A percentile compares a stretch with the other conserved stretches of the same genome.
Evolutionary conservation across 2,329 filamentous ascomycete species (phyloP).

Genomic region (Nannizziopsis arthrosporioides): DNA sequence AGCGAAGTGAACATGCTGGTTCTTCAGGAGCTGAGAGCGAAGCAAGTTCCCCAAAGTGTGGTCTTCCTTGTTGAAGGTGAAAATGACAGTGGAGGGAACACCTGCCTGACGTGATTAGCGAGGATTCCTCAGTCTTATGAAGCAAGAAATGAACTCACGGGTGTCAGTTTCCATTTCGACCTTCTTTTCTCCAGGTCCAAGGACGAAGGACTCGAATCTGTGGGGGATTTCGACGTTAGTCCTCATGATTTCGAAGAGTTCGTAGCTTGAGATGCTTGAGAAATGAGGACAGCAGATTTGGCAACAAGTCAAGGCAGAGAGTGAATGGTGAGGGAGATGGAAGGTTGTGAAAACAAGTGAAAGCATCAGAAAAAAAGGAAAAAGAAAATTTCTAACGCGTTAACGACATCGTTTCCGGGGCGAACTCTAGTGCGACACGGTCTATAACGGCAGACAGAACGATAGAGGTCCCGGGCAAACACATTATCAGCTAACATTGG

Average conservation of each 20-base stretch:
- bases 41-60: slow-evolving; percentile 90
- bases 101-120: slow-evolving; percentile 40
- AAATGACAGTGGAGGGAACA: slow-evolving; percentile 89
- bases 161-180: slow-evolving; percentile 80
- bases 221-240: too few relatives aligned
- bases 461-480: slow-evolving; percentile 8
- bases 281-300: neutral
- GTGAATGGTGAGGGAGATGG: neutral
- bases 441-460: slow-evolving; percentile 15
- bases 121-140: neutral
- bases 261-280: neutral
- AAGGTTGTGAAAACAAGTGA: neutral
- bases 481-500: too few relatives aligned
- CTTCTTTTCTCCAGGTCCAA: slow-evolving; percentile 82
- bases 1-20: slow-evolving; percentile 74
- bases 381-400: slow-evolving; percentile 8
- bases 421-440: slow-evolving; percentile 16
- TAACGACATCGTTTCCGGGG: slow-evolving; percentile 13
- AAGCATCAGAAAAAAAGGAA: neutral
- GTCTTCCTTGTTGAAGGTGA: slow-evolving; percentile 92
- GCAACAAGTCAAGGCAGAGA: neutral
- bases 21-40: slow-evolving; percentile 70
- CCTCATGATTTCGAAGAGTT: too few relatives aligned
- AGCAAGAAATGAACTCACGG: slow-evolving; percentile 46
- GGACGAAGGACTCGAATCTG: slow-evolving; percentile 89